Evolutionary conservation across 2,329 filamentous ascomycete genomes (phyloP), one percentile per base, ranked within the genome.

Genomic region (Hypoxylon sp.): DNA sequence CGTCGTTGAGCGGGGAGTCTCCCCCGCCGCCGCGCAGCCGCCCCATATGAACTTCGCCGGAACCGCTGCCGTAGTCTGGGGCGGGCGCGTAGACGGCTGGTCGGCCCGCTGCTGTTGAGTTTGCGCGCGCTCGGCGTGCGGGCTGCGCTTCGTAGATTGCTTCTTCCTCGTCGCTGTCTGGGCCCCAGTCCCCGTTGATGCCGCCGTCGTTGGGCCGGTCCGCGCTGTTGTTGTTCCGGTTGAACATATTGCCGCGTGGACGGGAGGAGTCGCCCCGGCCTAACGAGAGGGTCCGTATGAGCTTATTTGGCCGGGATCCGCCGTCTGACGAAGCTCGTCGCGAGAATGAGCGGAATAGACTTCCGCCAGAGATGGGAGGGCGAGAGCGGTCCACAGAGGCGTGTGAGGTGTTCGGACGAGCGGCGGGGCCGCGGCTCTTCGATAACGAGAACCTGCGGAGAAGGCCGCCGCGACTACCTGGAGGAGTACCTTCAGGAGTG

Each of bases 221-320:
- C 82, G 68, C 78, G 75, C 80, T 74, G 76, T 84, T 78, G 75
- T 80, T 74, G 76, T 83, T 80, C 17, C 79, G 79, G 13, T 85
- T 80, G 62, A 81, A 78, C 42, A 87, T 81, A 44, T 80, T 80
- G 29, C 51, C 50, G 2, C 62, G 58, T 6, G 71, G 75, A 51
- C 78, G 81, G 57, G 82, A 82, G 19, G 84, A 82, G 62, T 88
- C 85, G 11, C 83, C 86, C 19, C 85, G 84, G 6, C 86, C 88
- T 5, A 91, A 81, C 2, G 89, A 92, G 61, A 91, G 79, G 0
- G 88, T 90, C 29, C 90, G 84, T 54, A 84, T 84, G 15, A 89
- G 79, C 54, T 80, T 80, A 6, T 76, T 74, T 29, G 81, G 77
- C 27, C 73, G 68, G 8, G 81, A 80, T 17, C 80, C 77, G 0